Percentiles rank a stretch among this genome's conserved stretches.
phyloP scores from a whole-genome alignment of 106 monocot genomes.

The Xerophyta viscosa region DNA sequence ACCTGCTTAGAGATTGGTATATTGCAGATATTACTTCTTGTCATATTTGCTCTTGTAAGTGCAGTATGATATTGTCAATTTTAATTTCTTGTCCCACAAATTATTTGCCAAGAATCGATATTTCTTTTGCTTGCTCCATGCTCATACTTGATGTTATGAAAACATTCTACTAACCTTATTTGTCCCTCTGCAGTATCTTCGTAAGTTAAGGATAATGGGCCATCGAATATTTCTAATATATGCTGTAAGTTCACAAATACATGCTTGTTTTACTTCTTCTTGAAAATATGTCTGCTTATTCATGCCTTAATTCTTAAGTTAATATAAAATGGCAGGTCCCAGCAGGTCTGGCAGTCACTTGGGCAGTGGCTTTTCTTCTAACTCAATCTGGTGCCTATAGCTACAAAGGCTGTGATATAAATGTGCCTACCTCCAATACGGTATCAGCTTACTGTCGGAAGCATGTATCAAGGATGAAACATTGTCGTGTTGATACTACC shows the following conservation, averaged over 20 bases:
- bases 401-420: slow-evolving; percentile 75
- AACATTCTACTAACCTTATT: background rate
- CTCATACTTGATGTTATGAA: background rate
- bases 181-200: slow-evolving; percentile 77
- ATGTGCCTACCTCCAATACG: slow-evolving; percentile 70
- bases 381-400: slow-evolving; percentile 72
- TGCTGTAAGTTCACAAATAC: slow-evolving; percentile 79
- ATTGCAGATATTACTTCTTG: slow-evolving; percentile 77
- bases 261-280: too few species aligned
- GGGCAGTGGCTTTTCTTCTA: slow-evolving; percentile 79
- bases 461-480: slow-evolving; percentile 82
- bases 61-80: background rate
- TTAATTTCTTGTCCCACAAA: background rate
- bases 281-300: too few species aligned
- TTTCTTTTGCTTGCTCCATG: background rate
- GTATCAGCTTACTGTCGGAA: slow-evolving; percentile 78
- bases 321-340: slow-evolving; percentile 56
- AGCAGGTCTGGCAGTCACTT: slow-evolving; percentile 70
- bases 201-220: slow-evolving; percentile 79
- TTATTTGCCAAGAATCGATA: slow-evolving; percentile 2
- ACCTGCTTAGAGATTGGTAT: slow-evolving; percentile 81
- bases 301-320: background rate
- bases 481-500: slow-evolving; percentile 80
- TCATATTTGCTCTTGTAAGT: slow-evolving; percentile 89
- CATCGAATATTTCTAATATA: slow-evolving; percentile 83